Evolutionary conservation across 441 rosid species (phyloP), one percentile per base, ranked within the genome.

Genomic region (Hura crepitans): DNA sequence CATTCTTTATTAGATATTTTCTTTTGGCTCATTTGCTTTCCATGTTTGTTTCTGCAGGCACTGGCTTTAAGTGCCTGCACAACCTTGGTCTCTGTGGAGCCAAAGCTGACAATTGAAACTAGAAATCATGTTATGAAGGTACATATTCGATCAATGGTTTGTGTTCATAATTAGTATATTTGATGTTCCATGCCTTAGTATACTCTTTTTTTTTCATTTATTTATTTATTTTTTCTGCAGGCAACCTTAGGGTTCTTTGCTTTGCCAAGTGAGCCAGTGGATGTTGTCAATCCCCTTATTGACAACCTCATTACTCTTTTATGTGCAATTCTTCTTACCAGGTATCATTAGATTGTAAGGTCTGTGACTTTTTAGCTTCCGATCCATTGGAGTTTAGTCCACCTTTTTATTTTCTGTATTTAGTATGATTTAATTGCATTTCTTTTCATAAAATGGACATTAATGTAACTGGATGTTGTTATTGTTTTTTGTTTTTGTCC

Each of bases 171-270:
- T 1, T 59, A 17, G 15, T 63, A 50, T 18, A 27, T 57, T 30
- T 65, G 37, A 3, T 51, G 5, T 70, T 72, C 46, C 3, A 64
- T 17, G 45, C 51, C 56, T 18, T 0, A 68, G 68, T 67, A 42
- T 68, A 57, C 25, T 70, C 50, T 76, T 35, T 66, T 42, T 3
- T 69, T 23, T 73, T n/a, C n/a, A n/a, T n/a, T n/a, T n/a, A n/a
- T n/a, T n/a, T n/a, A n/a, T n/a, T n/a, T 50, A 65, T 69, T n/a
- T 64, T 55, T 75, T 65, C 74, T 78, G 59, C 91, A 96, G 99
- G 99, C 98, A 80, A 96, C 98, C 61, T 83, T 96, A 76, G 97
- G 99, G 60, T 93, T 96, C 86, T 96, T 93, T 80, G 91, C 98
- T 62, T 76, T 96, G 81, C 97, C 98, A 61, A 87, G 85, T 84